Base-by-base conservation (phyloP, 2,329 filamentous ascomycete species). In the Proliferodiscus dingleyae region DNA sequence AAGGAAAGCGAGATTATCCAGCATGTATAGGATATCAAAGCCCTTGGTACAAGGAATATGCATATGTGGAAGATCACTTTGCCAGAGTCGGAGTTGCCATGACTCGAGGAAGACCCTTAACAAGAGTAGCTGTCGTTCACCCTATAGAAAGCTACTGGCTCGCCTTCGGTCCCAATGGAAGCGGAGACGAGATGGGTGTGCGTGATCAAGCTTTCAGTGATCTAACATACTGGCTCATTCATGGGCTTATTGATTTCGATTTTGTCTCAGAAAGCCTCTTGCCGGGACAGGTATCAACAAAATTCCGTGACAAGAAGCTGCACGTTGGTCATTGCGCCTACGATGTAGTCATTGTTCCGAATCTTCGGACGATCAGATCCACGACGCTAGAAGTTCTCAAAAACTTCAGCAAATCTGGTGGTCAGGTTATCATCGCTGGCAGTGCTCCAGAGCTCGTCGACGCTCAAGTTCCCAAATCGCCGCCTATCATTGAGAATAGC, bases 121-220 rank as follows among this genome's bases (percentile, higher is more conserved):
- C 59, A 2, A 50, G 57, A 6, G 57, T 65, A 21, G 63, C 48
- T 3, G 62, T 64, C 10, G 46, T 65, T 7, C 61, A 65, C 48
- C 63, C 63, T 2, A 63, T 64, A 34, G 62, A 65, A 36, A 64
- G 62, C 41, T 63, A 61, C 39, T 65, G 63, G 63, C 41, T 64
- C 2, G 54, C 54, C 6, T 64, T 60, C 48, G 62, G 63, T 1
- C 62, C 63, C 2, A 56, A 59, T 29, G 52, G 50, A 30, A 54
- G 46, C 21, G 51, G 52, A 4, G 58, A 61, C 10, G 61, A 64
- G 32, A 38, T 48, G 18, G 52, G 39, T 2, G 47, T 39, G 13
- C 54, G 61, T 11, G 59, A 64, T 21, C 48, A 54, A 30, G 50
- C 47, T 4, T 64, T 65, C 33, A 48, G 41, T 8, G 57, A 62